Evolutionary conservation across 345 rosid species (phyloP), one percentile per base, ranked within the genome.

Genomic region (Carallia pectinifolia): DNA sequence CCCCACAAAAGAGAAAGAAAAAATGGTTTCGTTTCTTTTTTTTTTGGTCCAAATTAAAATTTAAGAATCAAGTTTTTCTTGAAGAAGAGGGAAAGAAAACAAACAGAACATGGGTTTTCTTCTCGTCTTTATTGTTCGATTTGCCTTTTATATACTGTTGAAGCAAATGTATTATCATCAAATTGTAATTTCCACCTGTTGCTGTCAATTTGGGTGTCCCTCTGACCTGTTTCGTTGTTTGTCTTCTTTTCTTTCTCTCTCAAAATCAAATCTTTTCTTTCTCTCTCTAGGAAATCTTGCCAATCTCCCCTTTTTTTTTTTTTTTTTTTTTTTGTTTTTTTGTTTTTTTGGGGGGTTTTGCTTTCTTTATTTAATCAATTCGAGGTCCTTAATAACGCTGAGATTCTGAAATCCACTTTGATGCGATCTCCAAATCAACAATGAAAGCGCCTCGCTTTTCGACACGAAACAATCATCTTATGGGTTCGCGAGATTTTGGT

Each of bases 371-470:
- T 19, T 33, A 17, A 17, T 16, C 34, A 17, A 34, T 40, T 2
- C 59, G 50, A 60, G 68, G 66, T 61, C 68, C 58, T 66, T 62
- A 39, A 55, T 60, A 71, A 72, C 62, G 62, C 77, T 61, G 79
- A 67, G 83, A 84, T 85, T 89, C 80, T 71, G 70, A 81, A 83
- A 90, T 85, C 86, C 87, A 78, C 81, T 85, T 85, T 67, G 81
- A 82, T 76, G 80, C 68, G 77, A 80, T 78, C 73, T 71, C 79
- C 70, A 31, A 37, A 74, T 75, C 76, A 44, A 60, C 12, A 18
- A 1, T 37, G 76, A 73, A 60, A 66, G 66, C 47, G 33, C 50
- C 60, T 19, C 27, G 60, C 60, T 56, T 30, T 56, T 15, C 60
- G 9, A 27, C 60, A 27, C 31, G 5, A 7, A 5, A 56, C 9